Evolutionary conservation across 2,329 filamentous ascomycete genomes (phyloP), one percentile per base, ranked within the genome.

Genomic region (Anisogramma anomala): DNA sequence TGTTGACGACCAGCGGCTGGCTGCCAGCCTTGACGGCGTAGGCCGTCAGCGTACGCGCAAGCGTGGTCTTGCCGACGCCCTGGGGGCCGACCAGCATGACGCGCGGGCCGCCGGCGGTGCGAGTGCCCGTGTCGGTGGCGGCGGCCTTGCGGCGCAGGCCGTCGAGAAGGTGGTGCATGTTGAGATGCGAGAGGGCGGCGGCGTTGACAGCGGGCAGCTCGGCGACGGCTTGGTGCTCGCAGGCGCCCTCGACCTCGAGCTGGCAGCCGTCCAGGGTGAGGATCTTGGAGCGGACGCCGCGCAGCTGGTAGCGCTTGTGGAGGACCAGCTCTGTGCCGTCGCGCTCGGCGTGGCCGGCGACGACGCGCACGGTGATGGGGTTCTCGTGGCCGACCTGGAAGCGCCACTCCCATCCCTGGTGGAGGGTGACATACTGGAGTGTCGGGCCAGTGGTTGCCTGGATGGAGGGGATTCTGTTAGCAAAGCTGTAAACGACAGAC

Each of bases 271-370:
- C 79, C 82, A 86, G 94, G 37, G 88, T 94, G 60, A 84, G 84
- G 54, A 98, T 82, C 47, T 89, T 88, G 43, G 84, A 83, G 65
- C 93, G 93, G 51, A 74, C 75, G 42, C 85, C 84, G 33, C 74
- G 72, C 61, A 98, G 89, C 23, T 71, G 79, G 65, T 96, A 96
- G 8, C 75, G 71, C 38, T 82, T 82, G 42, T 82, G 82, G 8
- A 76, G 72, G 9, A 87, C 87, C 32, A 98, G 81, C 64, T 98
- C 91, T 41, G 89, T 88, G 57, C 91, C 91, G 58, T 96, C 94
- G 55, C 94, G 78, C 61, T 98, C 91, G 36, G 89, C 91, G 1
- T 81, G 86, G 47, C 91, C 91, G 25, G 73, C 77, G 42, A 85
- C 64, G 19, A 96, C 69, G 66, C 87, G 69, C 35, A 73, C 55